Percentiles rank a stretch among this genome's conserved stretches.
phyloP scores from a whole-genome alignment of 208 protist genomes.

The Trypanosoma cruzi region DNA sequence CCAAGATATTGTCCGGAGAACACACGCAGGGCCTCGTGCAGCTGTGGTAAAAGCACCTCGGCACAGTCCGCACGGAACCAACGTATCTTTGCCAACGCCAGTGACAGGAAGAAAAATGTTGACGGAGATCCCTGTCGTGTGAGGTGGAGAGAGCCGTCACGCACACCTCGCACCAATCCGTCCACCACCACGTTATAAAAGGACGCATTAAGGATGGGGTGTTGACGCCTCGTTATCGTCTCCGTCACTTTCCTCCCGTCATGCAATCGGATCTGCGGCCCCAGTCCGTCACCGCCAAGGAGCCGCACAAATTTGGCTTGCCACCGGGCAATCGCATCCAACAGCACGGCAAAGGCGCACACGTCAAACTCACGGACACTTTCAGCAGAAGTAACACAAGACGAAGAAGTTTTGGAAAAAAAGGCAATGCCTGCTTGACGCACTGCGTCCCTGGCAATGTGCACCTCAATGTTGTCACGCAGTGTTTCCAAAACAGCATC shows the following conservation, averaged over 20 bases:
- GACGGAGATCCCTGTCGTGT: conserved; percentile 29
- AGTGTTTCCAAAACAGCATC: conserved; percentile 63
- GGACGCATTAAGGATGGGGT: conserved; percentile 45
- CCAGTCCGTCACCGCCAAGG: background rate
- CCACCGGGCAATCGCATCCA: conserved; percentile 60
- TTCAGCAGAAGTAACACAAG: conserved; percentile 13
- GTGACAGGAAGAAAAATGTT: conserved; percentile 64
- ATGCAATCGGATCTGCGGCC: background rate
- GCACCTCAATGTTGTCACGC: conserved; percentile 51
- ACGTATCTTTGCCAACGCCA: conserved; percentile 58
- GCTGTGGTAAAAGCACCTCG: conserved; percentile 39
- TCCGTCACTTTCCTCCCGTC: background rate
- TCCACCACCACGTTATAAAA: conserved; percentile 40
- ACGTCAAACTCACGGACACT: conserved; percentile 15
- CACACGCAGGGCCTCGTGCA: conserved; percentile 41
- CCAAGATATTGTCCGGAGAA: conserved; percentile 56
- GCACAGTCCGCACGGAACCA: conserved; percentile 44
- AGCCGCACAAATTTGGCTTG: conserved; percentile 33
- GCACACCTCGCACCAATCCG: conserved; percentile 33
- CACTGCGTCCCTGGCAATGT: conserved; percentile 13
- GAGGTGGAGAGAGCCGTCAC: conserved; percentile 29
- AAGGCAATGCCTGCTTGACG: background rate
- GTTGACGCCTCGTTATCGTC: conserved; percentile 7
- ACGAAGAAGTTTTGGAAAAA: background rate
- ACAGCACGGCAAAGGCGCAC: conserved; percentile 24